A percentile compares a stretch with the other conserved stretches of the same genome.
Evolutionary conservation across 306 rosid species (phyloP).

Genomic region (Quercus parvula): DNA sequence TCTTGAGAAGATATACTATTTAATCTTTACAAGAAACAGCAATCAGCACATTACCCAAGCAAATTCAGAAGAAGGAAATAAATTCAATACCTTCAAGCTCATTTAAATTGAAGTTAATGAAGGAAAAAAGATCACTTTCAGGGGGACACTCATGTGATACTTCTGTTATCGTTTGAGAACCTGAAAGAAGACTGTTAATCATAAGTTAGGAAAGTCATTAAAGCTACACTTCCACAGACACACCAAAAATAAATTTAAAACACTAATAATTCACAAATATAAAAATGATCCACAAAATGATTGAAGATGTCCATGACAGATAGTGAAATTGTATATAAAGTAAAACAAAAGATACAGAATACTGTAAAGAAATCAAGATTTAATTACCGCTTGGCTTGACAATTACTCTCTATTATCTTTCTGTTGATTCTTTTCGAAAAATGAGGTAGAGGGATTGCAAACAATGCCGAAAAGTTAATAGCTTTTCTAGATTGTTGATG

Average conservation of each 20-base stretch:
- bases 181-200: conserved; percentile 38
- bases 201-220: conserved; percentile 15
- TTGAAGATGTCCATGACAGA: not conserved
- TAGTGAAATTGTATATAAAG: not conserved
- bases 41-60: not conserved
- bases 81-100: conserved; percentile 64
- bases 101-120: conserved; percentile 54
- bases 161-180: conserved; percentile 33
- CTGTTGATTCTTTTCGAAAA: conserved; percentile 3
- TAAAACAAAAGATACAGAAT: not conserved
- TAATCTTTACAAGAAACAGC: not conserved
- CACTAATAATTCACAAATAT: not conserved
- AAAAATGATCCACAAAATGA: not conserved
- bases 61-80: not conserved
- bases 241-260: not conserved
- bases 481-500: conserved; percentile 12
- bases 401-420: not conserved
- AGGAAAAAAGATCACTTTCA: conserved; percentile 51
- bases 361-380: not conserved
- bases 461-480: not conserved
- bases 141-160: conserved; percentile 32
- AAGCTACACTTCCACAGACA: not conserved
- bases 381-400: conserved; percentile 19
- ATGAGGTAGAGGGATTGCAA: conserved; percentile 1
- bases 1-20: not conserved